Conservation (phyloP, 2,329 filamentous ascomycete species). For the Monosporascus sp. region DNA sequence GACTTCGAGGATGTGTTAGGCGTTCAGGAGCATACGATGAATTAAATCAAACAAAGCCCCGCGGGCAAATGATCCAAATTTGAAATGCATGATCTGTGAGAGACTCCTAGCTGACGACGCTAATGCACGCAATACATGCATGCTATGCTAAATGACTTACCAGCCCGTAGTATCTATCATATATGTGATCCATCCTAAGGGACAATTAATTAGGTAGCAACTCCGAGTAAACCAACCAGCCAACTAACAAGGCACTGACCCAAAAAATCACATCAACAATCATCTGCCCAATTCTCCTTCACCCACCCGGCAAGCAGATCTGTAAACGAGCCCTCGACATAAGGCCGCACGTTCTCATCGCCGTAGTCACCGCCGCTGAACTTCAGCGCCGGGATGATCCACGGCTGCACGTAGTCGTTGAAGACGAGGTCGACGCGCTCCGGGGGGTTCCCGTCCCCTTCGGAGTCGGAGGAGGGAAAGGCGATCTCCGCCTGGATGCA, state of each 20-base stretch:
- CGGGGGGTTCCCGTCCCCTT: conserved; percentile 10
- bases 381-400: conserved; percentile 70
- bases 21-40: too few species aligned
- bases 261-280: conserved; percentile 31
- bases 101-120: too few species aligned
- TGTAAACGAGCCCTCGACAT: conserved; percentile 51
- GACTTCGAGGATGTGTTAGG: too few species aligned
- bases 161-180: background rate
- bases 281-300: conserved; percentile 49
- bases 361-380: conserved; percentile 49
- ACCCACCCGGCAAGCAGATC: conserved; percentile 54
- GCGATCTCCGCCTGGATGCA: conserved; percentile 66
- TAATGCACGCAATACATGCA: too few species aligned
- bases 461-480: conserved; percentile 42
- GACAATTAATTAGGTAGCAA: too few species aligned
- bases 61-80: too few species aligned
- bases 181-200: too few species aligned
- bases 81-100: too few species aligned
- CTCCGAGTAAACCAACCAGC: background rate
- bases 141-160: background rate
- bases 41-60: too few species aligned
- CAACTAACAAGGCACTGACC: background rate
- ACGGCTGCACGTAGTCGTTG: conserved; percentile 83
- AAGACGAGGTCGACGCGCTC: conserved; percentile 81
- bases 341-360: conserved; percentile 42